A percentile compares a stretch with the other conserved stretches of the same genome.
These are phyloP conservation scores for Magnaporthiopsis poae DNA, from an alignment of 2,329 filamentous ascomycete genomes.

Conservation along the genomic window DNA sequence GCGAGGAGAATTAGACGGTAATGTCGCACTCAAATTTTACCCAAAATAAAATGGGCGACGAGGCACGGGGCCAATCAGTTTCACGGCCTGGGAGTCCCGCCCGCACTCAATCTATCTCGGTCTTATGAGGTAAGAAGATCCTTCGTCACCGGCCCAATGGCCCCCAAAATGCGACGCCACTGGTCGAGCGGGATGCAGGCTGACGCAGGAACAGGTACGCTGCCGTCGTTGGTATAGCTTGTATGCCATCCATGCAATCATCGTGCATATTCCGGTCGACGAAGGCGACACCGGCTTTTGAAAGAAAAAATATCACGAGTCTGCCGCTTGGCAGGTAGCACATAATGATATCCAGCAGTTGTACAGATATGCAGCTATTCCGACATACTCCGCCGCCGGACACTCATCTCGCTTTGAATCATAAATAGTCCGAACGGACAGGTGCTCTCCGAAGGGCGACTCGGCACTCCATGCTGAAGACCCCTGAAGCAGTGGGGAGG, in stretches of 20 bases:
- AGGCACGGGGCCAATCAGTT: background rate
- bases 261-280: too few species aligned
- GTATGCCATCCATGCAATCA: background rate
- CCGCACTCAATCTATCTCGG: background rate
- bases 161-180: background rate
- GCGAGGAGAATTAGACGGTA: too few species aligned
- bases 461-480: background rate
- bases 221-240: background rate
- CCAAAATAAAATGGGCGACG: background rate
- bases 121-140: background rate
- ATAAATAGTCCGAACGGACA: background rate
- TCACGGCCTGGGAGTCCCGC: background rate
- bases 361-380: background rate
- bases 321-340: too few species aligned
- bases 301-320: too few species aligned
- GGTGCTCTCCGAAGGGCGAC: background rate
- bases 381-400: background rate
- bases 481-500: background rate
- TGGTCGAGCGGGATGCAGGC: background rate
- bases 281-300: too few species aligned
- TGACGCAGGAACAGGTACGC: background rate
- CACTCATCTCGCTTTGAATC: background rate
- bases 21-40: background rate
- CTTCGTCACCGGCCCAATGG: background rate
- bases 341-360: background rate